phyloP scores from a whole-genome alignment of 75 land plant species.

The Cunninghamia lanceolata region DNA sequence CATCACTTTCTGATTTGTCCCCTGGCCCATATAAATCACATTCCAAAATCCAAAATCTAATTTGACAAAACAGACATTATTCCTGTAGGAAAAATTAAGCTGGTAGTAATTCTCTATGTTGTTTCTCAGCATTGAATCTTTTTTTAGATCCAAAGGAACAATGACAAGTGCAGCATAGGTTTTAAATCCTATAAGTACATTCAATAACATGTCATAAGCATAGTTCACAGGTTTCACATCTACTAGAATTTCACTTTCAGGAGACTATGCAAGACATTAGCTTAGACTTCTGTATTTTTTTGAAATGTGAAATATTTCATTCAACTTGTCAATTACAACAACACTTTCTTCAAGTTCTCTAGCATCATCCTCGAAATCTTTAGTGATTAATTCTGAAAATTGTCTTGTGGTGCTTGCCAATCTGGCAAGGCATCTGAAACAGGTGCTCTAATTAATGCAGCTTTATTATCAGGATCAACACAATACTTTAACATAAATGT shows the following conservation, averaged over 20 bases:
- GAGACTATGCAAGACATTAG: not conserved
- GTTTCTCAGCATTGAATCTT: not conserved
- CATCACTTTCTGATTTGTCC: not conserved
- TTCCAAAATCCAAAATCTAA: not conserved
- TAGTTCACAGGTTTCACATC: not conserved
- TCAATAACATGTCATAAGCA: not conserved
- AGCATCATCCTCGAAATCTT: not conserved
- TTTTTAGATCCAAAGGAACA: not conserved
- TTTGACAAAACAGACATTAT: not conserved
- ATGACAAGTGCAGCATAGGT: not conserved
- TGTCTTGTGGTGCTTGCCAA: not conserved
- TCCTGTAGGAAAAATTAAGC: not conserved
- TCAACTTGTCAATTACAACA: not conserved
- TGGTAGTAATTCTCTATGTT: not conserved
- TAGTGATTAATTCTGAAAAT: not conserved
- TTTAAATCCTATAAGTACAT: not conserved
- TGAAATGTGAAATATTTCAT: not conserved
- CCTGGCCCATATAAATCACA: not conserved
- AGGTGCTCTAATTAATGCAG: not conserved
- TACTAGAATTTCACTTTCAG: not conserved
- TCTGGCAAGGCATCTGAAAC: not conserved
- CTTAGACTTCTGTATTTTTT: not conserved
- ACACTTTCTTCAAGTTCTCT: not conserved
- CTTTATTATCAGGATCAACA: not conserved
- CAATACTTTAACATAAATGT: not conserved